phyloP scores from a whole-genome alignment of 768 basidiomycete genomes.

The Coprinopsis strossmayeri region DNA sequence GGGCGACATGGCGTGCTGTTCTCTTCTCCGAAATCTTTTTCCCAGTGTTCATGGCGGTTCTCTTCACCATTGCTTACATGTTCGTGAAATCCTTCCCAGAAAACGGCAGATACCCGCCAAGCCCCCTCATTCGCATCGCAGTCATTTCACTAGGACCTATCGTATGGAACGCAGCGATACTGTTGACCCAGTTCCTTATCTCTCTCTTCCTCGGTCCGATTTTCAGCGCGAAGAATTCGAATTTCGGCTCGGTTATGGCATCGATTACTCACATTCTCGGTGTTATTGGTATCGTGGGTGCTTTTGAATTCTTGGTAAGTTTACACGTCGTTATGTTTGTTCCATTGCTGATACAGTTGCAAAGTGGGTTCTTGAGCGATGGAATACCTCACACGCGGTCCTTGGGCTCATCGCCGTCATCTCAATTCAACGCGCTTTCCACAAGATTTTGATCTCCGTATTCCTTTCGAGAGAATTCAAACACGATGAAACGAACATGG shows the following conservation, averaged over 20 bases:
- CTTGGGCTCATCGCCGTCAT: constrained; percentile 90
- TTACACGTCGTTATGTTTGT: constrained; percentile 13
- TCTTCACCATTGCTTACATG: constrained; percentile 87
- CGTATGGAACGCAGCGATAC: constrained; percentile 88
- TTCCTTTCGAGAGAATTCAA: constrained; percentile 98
- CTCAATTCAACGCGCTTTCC: constrained; percentile 84
- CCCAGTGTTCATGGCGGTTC: constrained; percentile 76
- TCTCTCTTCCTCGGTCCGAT: constrained; percentile 92
- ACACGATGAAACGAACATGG: constrained; percentile 96
- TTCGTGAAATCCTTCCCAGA: constrained; percentile 86
- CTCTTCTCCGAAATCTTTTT: constrained; percentile 83
- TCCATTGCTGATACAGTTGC: constrained; percentile 11
- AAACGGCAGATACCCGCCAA: constrained; percentile 60
- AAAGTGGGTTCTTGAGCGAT: constrained; percentile 91
- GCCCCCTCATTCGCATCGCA: constrained; percentile 87
- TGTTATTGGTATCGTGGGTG: constrained; percentile 81
- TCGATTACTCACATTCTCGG: constrained; percentile 81
- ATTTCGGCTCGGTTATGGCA: constrained; percentile 91
- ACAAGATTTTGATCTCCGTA: constrained; percentile 91
- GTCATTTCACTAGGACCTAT: constrained; percentile 92
- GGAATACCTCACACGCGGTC: constrained; percentile 89
- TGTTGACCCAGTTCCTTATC: constrained; percentile 82
- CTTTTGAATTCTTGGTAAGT: constrained; percentile 94
- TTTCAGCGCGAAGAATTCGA: constrained; percentile 75
- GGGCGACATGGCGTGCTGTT: constrained; percentile 89